A percentile compares a stretch with the other conserved stretches of the same genome.
Conservation (phyloP, 1,139 yeast genomes). For the Arxiozyma slooffiae region DNA sequence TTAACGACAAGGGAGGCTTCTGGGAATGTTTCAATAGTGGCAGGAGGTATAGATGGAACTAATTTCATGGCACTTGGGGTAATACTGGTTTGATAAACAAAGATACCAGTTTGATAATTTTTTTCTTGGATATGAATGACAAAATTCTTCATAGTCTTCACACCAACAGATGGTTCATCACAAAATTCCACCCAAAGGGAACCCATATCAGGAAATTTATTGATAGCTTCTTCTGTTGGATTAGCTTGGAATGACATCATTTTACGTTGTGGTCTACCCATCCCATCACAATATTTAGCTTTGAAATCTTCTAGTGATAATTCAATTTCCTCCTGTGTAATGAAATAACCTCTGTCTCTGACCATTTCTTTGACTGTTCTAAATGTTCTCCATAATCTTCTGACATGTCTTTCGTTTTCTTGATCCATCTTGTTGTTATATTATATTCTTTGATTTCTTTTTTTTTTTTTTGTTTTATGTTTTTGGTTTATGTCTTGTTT, state of each 20-base stretch:
- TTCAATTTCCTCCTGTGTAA: slow-evolving; percentile 81
- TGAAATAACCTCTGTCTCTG: slow-evolving; percentile 86
- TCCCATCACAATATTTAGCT: slow-evolving; percentile 74
- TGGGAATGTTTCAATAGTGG: slow-evolving; percentile 88
- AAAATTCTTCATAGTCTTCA: slow-evolving; percentile 94
- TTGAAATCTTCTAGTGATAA: slow-evolving; percentile 83
- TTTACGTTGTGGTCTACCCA: slow-evolving; percentile 82
- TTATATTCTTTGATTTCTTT: background rate
- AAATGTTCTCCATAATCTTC: slow-evolving; percentile 89
- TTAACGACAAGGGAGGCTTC: slow-evolving; percentile 90
- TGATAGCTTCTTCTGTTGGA: slow-evolving; percentile 76
- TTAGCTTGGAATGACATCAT: slow-evolving; percentile 93
- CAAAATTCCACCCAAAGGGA: slow-evolving; percentile 96
- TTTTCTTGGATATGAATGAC: slow-evolving; percentile 90
- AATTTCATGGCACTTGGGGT: slow-evolving; percentile 96
- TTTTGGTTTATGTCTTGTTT: too few relatives aligned
- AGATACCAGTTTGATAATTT: slow-evolving; percentile 85
- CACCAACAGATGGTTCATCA: slow-evolving; percentile 91
- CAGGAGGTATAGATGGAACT: slow-evolving; percentile 97
- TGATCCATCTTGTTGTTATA: slow-evolving; percentile 48
- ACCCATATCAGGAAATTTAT: slow-evolving; percentile 81
- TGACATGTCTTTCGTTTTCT: slow-evolving; percentile 77
- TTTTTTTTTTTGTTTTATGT: too few relatives aligned
- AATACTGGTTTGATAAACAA: slow-evolving; percentile 78
- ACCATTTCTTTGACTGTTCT: slow-evolving; percentile 95